Conservation (phyloP, 106 monocot species). For the Iris macrosiphon region DNA sequence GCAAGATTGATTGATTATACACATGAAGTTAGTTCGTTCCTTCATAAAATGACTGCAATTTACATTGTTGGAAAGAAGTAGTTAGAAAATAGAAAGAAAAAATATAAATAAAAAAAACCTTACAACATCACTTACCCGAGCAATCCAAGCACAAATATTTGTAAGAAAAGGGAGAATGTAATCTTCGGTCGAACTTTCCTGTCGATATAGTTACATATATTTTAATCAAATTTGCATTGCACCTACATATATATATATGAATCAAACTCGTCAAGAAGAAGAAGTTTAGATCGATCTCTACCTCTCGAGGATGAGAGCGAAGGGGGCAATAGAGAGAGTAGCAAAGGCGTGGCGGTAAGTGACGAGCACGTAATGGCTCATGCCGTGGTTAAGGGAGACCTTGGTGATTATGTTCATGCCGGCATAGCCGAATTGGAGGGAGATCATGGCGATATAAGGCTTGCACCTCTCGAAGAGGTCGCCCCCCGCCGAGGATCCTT, state of each 20-base stretch:
- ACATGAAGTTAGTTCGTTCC: not conserved
- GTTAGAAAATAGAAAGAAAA: not conserved
- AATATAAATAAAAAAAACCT: not conserved
- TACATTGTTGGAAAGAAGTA: no score
- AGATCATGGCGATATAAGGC: constrained; percentile 42
- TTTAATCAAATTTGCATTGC: not conserved
- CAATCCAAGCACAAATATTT: constrained; percentile 49
- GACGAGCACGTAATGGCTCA: constrained; percentile 71
- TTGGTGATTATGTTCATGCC: constrained; percentile 71
- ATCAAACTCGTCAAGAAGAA: no score
- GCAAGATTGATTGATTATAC: not conserved
- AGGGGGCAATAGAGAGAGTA: constrained; percentile 58
- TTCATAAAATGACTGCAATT: no score
- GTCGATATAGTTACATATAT: not conserved
- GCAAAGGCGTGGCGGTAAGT: constrained; percentile 73
- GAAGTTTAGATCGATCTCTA: constrained; percentile 1
- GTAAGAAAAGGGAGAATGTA: constrained; percentile 44
- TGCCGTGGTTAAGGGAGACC: constrained; percentile 54
- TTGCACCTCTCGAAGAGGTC: constrained; percentile 15
- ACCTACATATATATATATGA: not conserved
- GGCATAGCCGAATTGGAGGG: constrained; percentile 64
- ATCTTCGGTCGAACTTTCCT: constrained; percentile 60
- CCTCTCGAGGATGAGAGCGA: constrained; percentile 62
- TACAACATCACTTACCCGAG: constrained; percentile 37
- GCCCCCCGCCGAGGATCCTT: not conserved